Base-by-base conservation (phyloP, 352 stramenopile species). In the Peronospora belbahrii region DNA sequence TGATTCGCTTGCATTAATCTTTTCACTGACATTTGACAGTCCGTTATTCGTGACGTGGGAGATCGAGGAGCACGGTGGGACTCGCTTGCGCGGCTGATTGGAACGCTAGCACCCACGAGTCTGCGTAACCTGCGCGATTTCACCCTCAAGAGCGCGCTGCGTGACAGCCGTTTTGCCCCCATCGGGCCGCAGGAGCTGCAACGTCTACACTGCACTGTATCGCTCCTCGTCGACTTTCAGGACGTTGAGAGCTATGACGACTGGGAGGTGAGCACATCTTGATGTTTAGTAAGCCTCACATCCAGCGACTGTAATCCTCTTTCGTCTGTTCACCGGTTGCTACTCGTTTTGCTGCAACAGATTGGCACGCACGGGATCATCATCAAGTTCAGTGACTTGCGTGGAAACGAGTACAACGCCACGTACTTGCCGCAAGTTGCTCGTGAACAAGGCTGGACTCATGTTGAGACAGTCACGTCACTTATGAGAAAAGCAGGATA, bases 11-110 rank as follows among this genome's bases (percentile, higher is more conserved):
- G n/a, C n/a, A 15, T 33, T 52, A 6, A 47, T n/a, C n/a, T n/a
- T n/a, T n/a, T n/a, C n/a, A n/a, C n/a, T n/a, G n/a, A 19, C 31
- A 6, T 18, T 15, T 13, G 17, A 10, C 28, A 88, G 77, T 38
- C 79, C 79, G 44, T 59, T 91, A 28, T 91, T 91, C 47, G 79
- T 91, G 59, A 91, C 79, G 42, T n/a, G n/a, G 79, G 79, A 91
- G 63, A 83, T 79, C 42, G 79, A 90, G 50, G 52, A 67, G 28
- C 40, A 69, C 10, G 59, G 64, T 35, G 67, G 65, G 13, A 58
- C 59, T 23, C 56, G 66, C 6, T 42, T 91, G 38, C 79, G 79
- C 24, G 79, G 79, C 41, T 91, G 79, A 91, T 91, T 49, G 79
- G 79, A 37, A 91, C 79, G 27, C 58, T 91, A 25, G 49, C 75